Base-by-base conservation (phyloP, 2,329 filamentous ascomycete genomes). In the Hymenoscyphus occultus region DNA sequence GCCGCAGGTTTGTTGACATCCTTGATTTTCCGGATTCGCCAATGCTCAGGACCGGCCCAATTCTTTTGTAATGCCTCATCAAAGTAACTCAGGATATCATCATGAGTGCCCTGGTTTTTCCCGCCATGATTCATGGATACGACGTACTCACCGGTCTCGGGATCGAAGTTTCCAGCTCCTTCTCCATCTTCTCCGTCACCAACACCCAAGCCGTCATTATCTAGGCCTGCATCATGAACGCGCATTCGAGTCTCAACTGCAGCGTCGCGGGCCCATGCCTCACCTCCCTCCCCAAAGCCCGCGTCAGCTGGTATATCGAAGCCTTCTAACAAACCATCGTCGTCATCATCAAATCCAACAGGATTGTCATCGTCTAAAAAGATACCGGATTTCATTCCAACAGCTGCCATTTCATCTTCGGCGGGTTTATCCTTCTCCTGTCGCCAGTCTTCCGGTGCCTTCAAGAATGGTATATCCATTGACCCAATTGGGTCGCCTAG, bases 21-120 rank as follows among this genome's bases (percentile, higher is more conserved):
- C 74, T 98, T 98, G 77, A 99, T 95, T 74, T 93, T 92, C 68
- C 91, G 86, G 75, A 99, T 98, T 71, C 94, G 90, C 95, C 95
- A 99, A 78, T 99, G 95, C 76, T 98, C 95, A n/a, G 95, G 94
- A 59, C 93, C 96, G 5, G 90, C 90, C 94, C 95, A 99, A 74
- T 97, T 97, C 83, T 97, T 98, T 76, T 95, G 92, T 56, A 98
- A 80, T 2, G 94, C 93, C 74, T 97, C 92, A 76, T 99, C 95
- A 75, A 99, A 99, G 80, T 98, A 99, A 74, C 91, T 90, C n/a
- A 99, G 84, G 65, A 99, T 97, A 73, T 97, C 94, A 71, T 98
- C 92, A 75, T 97, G 93, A 76, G 90, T 81, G 56, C 78, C 79
- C 65, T 72, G 80, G 74, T 83, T 83, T 72, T 92, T 91, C 60